Conservation (phyloP, 2,329 filamentous ascomycete genomes). For the Chrysoporthe cubensis region DNA sequence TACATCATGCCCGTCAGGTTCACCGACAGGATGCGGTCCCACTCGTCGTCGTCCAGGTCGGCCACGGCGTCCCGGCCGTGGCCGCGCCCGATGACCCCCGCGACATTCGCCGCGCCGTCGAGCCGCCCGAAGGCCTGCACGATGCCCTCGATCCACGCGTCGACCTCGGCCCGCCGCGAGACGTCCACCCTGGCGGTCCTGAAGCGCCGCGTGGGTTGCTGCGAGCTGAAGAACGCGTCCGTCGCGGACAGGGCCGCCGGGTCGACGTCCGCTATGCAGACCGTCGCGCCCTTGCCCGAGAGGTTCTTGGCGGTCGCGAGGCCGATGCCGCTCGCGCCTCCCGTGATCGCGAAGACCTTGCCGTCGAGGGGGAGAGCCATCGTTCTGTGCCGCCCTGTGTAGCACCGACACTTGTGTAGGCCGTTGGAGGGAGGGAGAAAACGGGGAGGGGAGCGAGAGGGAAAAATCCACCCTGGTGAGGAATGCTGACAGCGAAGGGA, state of each 20-base stretch:
- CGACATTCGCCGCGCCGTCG: slow-evolving; percentile 60
- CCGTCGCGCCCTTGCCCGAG: slow-evolving; percentile 41
- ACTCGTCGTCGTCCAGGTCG: slow-evolving; percentile 52
- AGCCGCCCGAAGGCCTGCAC: slow-evolving; percentile 56
- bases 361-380: slow-evolving; percentile 20
- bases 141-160: slow-evolving; percentile 52
- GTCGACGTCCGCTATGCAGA: slow-evolving; percentile 46
- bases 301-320: slow-evolving; percentile 46
- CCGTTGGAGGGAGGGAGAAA: not conserved
- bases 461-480: not conserved
- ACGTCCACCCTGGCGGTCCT: slow-evolving; percentile 48
- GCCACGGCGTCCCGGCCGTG: slow-evolving; percentile 45
- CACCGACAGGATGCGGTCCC: slow-evolving; percentile 52
- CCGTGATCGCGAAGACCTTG: slow-evolving; percentile 30
- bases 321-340: slow-evolving; percentile 42
- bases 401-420: not conserved
- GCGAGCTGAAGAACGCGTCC: slow-evolving; percentile 37
- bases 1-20: slow-evolving; percentile 58
- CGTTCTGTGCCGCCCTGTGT: not conserved
- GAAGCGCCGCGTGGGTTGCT: slow-evolving; percentile 30
- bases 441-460: not conserved
- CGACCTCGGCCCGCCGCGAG: slow-evolving; percentile 50
- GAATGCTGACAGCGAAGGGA: not conserved
- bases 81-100: slow-evolving; percentile 52
- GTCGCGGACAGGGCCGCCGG: slow-evolving; percentile 36